These are phyloP conservation scores for Farysia itapuensis DNA, from an alignment of 1,284 basidiomycete genomes.

Conservation along the genomic window DNA sequence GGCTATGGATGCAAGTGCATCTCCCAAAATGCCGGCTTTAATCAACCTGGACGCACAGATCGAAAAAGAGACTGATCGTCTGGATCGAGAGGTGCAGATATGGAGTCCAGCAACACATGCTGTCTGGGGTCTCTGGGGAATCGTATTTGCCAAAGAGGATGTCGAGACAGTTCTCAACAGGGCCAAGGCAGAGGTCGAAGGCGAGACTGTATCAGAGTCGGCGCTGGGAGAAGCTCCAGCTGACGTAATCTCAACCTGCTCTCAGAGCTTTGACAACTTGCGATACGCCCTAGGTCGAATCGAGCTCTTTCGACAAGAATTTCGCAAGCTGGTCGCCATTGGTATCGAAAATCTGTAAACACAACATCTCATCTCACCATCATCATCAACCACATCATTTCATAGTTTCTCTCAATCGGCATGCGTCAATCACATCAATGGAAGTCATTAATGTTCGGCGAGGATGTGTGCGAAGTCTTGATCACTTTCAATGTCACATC, in stretches of 20 bases:
- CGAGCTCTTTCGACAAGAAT: slow-evolving; percentile 51
- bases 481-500: too few relatives aligned
- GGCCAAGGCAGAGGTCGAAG: slow-evolving; percentile 20
- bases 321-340: slow-evolving; percentile 18
- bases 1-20: slow-evolving; percentile 15
- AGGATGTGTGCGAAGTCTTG: too few relatives aligned
- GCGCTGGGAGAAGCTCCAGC: slow-evolving; percentile 11
- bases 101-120: slow-evolving; percentile 55
- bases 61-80: slow-evolving; percentile 50
- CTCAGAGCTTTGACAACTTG: slow-evolving; percentile 53
- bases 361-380: too few relatives aligned
- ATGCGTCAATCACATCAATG: too few relatives aligned
- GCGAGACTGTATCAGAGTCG: slow-evolving; percentile 10
- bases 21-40: slow-evolving; percentile 24
- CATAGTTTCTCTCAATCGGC: too few relatives aligned
- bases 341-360: too few relatives aligned
- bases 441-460: too few relatives aligned
- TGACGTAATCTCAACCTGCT: slow-evolving; percentile 8
- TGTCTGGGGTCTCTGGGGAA: slow-evolving; percentile 57
- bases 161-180: slow-evolving; percentile 36
- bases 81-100: slow-evolving; percentile 50
- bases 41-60: slow-evolving; percentile 35
- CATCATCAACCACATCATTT: too few relatives aligned
- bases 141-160: slow-evolving; percentile 51
- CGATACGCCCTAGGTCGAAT: slow-evolving; percentile 53